Percentiles rank a stretch among this genome's conserved stretches.
These are phyloP conservation scores for Tricholomella constricta DNA, from an alignment of 768 basidiomycete genomes.

Conservation along the genomic window DNA sequence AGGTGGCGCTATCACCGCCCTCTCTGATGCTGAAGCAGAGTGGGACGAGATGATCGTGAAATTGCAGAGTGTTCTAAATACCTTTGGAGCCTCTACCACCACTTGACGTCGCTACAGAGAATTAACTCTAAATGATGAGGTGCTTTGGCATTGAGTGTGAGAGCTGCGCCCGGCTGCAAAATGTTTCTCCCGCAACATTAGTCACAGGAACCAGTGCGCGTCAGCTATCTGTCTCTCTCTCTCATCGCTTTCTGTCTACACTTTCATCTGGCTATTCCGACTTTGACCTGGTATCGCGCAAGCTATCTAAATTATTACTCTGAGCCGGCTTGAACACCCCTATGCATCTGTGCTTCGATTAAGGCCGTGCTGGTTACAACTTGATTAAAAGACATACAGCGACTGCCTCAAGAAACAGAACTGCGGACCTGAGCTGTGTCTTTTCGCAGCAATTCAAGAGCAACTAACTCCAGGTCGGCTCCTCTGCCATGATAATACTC, in stretches of 20 bases:
- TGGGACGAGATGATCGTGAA: slow-evolving; percentile 97
- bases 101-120: neutral
- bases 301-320: too few relatives aligned
- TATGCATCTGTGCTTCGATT: neutral
- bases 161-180: too few relatives aligned
- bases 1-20: slow-evolving; percentile 95
- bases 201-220: too few relatives aligned
- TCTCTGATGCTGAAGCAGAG: slow-evolving; percentile 82
- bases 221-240: too few relatives aligned
- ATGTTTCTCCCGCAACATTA: too few relatives aligned
- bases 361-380: neutral
- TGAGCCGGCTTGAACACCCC: too few relatives aligned
- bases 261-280: too few relatives aligned
- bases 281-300: too few relatives aligned
- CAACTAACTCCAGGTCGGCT: too few relatives aligned
- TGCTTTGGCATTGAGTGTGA: too few relatives aligned
- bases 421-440: neutral
- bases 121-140: neutral
- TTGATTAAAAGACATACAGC: neutral
- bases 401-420: neutral
- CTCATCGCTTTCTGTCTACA: too few relatives aligned
- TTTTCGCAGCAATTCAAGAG: too few relatives aligned
- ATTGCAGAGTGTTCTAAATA: slow-evolving; percentile 71
- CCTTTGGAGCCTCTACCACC: slow-evolving; percentile 48
- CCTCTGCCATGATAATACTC: slow-evolving; percentile 22